These are phyloP conservation scores for Diaporthe vexans DNA, from an alignment of 2,329 filamentous ascomycete species.

Conservation along the genomic window DNA sequence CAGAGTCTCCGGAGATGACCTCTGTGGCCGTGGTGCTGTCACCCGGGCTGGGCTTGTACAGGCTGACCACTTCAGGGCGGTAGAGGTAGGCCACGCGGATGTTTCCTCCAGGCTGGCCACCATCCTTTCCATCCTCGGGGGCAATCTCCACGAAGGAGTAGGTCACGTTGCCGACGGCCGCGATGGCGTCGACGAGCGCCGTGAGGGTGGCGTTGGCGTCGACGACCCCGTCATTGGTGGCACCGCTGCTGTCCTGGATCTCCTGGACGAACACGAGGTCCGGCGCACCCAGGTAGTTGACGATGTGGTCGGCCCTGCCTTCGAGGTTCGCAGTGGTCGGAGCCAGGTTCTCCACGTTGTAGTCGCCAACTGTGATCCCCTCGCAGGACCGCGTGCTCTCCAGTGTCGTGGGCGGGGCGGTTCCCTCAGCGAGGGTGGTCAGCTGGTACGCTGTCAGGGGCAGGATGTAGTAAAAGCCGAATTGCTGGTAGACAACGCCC, in stretches of 20 bases:
- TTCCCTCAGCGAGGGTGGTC: constrained; percentile 58
- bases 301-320: constrained; percentile 75
- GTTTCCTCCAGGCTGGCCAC: constrained; percentile 78
- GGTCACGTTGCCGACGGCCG: constrained; percentile 59
- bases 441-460: constrained; percentile 71
- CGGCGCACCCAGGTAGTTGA: constrained; percentile 72
- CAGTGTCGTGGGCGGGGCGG: constrained; percentile 66
- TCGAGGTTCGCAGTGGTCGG: constrained; percentile 68
- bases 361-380: constrained; percentile 74
- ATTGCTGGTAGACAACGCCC: constrained; percentile 75
- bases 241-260: constrained; percentile 76
- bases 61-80: constrained; percentile 69
- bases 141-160: constrained; percentile 74
- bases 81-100: constrained; percentile 81
- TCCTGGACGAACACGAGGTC: constrained; percentile 79
- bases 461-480: constrained; percentile 78
- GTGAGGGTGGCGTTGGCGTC: constrained; percentile 71
- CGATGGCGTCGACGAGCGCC: constrained; percentile 66
- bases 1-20: constrained; percentile 61
- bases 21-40: constrained; percentile 66
- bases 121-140: constrained; percentile 72
- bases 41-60: constrained; percentile 72
- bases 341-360: constrained; percentile 79
- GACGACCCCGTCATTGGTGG: constrained; percentile 70
- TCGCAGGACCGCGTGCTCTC: constrained; percentile 68